A percentile compares a stretch with the other conserved stretches of the same genome.
Evolutionary conservation across 441 rosid species (phyloP).

Genomic region (Croton laevigatus): DNA sequence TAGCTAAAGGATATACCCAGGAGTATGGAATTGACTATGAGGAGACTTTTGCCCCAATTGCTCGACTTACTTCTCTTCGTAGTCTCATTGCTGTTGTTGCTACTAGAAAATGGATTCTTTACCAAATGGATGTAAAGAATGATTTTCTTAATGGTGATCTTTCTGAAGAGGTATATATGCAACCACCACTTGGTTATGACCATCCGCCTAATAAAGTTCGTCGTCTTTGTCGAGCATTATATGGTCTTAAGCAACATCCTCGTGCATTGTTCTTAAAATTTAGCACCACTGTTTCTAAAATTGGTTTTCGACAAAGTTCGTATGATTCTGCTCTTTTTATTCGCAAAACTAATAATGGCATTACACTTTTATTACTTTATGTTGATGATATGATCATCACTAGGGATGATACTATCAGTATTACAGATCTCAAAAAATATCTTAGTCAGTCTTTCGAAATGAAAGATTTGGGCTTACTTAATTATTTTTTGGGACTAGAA

Average conservation of each 20-base stretch:
- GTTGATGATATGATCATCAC: not conserved
- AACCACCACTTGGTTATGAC: not conserved
- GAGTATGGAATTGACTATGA: too few species aligned
- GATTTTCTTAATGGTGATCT: too few species aligned
- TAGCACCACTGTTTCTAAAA: not conserved
- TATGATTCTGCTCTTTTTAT: not conserved
- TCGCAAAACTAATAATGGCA: not conserved
- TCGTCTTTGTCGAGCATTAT: not conserved
- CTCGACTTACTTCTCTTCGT: too few species aligned
- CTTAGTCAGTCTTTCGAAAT: not conserved
- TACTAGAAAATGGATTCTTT: too few species aligned
- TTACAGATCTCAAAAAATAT: not conserved
- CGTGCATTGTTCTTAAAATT: not conserved
- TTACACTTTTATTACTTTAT: not conserved
- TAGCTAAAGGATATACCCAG: too few species aligned
- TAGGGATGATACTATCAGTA: not conserved
- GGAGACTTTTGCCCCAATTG: too few species aligned
- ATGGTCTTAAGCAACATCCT: not conserved
- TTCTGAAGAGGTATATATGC: too few species aligned
- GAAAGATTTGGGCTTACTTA: not conserved
- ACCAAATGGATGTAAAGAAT: too few species aligned
- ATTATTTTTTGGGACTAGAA: not conserved
- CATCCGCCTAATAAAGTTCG: not conserved
- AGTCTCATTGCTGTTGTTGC: too few species aligned
- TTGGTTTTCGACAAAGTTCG: not conserved